A percentile compares a stretch with the other conserved stretches of the same genome.
Evolutionary conservation across 768 basidiomycete species (phyloP).

Genomic region (Leccinum variicolor): DNA sequence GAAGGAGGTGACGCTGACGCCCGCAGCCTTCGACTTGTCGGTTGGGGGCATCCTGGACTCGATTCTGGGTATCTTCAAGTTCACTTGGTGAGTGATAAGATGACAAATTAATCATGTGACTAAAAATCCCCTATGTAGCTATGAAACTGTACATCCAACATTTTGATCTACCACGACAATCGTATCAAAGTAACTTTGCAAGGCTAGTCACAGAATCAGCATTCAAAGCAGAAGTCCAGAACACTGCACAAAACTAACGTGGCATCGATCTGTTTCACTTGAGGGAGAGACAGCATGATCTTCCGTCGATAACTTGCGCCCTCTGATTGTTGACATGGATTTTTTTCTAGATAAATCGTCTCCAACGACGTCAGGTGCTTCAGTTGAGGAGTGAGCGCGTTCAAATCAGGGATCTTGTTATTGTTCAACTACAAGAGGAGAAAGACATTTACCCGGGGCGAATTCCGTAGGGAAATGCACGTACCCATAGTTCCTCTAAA

Average conservation of each 20-base stretch:
- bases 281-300: constrained; percentile 82
- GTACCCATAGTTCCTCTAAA: constrained; percentile 95
- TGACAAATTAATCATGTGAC: constrained; percentile 10
- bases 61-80: constrained; percentile 5
- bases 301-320: constrained; percentile 82
- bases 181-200: constrained; percentile 57
- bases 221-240: background rate
- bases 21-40: constrained; percentile 60
- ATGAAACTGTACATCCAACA: constrained; percentile 33
- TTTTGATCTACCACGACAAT: background rate
- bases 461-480: constrained; percentile 14
- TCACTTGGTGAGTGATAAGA: background rate
- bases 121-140: constrained; percentile 20
- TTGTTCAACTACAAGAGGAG: constrained; percentile 66
- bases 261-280: constrained; percentile 92
- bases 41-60: constrained; percentile 40
- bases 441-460: background rate
- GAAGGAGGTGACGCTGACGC: constrained; percentile 71
- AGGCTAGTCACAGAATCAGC: constrained; percentile 8
- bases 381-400: constrained; percentile 65
- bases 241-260: constrained; percentile 59
- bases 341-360: constrained; percentile 93
- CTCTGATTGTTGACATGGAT: constrained; percentile 84
- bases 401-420: constrained; percentile 76
- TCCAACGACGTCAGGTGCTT: constrained; percentile 56